These are phyloP conservation scores for Aspergillus niger DNA, from an alignment of 2,329 filamentous ascomycete genomes.

Conservation along the genomic window DNA sequence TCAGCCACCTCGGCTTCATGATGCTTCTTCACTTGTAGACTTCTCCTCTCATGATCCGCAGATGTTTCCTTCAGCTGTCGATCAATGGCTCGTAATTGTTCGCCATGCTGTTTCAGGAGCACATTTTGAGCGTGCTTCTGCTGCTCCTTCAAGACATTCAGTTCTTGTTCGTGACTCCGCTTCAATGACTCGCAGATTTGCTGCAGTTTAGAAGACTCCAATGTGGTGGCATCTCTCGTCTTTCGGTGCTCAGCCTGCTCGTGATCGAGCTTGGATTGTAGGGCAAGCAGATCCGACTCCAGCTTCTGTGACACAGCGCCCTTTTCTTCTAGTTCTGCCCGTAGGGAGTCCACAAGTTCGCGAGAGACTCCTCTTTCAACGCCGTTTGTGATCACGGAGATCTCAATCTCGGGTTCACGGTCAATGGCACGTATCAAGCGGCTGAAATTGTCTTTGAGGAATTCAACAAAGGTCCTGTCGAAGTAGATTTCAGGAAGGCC, in stretches of 20 bases:
- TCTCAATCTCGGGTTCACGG: conserved; percentile 83
- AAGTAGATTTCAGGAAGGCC: conserved; percentile 80
- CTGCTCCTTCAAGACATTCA: conserved; percentile 57
- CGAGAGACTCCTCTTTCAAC: conserved; percentile 89
- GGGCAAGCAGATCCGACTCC: conserved; percentile 56
- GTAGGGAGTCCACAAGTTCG: conserved; percentile 83
- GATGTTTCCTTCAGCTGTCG: conserved; percentile 50
- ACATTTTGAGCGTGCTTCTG: conserved; percentile 47
- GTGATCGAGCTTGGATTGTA: conserved; percentile 63
- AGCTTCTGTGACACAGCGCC: conserved; percentile 61
- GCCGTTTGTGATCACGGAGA: conserved; percentile 76
- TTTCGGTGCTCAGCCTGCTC: conserved; percentile 72
- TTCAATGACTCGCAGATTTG: conserved; percentile 71
- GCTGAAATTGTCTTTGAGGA: conserved; percentile 94
- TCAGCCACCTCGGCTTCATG: conserved; percentile 66
- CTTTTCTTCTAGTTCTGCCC: conserved; percentile 74
- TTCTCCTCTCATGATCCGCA: conserved; percentile 44
- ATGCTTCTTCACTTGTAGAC: conserved; percentile 40
- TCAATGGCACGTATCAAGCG: conserved; percentile 83
- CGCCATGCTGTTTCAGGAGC: conserved; percentile 45
- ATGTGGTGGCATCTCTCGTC: conserved; percentile 59
- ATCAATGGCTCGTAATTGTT: conserved; percentile 52
- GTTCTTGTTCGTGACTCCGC: conserved; percentile 67
- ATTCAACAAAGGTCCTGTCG: conserved; percentile 83
- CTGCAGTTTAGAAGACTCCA: conserved; percentile 62